These are phyloP conservation scores for Boletus vermiculosoides DNA, from an alignment of 768 basidiomycete species.

Conservation along the genomic window DNA sequence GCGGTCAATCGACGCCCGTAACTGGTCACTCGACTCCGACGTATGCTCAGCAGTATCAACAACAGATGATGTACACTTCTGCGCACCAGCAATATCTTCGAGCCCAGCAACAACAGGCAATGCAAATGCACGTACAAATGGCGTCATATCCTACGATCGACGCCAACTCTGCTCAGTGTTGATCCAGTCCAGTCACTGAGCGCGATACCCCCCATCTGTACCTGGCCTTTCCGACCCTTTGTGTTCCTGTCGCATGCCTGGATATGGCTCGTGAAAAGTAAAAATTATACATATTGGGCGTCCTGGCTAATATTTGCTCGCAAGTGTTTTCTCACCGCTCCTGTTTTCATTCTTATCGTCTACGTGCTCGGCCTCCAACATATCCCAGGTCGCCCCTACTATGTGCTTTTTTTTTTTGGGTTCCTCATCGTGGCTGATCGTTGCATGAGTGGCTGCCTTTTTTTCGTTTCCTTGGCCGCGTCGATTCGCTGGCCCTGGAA, in stretches of 20 bases:
- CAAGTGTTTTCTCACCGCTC: constrained; percentile 8
- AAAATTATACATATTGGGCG: constrained; percentile 38
- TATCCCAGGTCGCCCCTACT: constrained; percentile 30
- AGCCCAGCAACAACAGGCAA: constrained; percentile 33
- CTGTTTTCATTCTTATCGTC: constrained; percentile 10
- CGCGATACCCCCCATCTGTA: constrained; percentile 14
- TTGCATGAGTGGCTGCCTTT: background rate
- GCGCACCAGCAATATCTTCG: constrained; percentile 39
- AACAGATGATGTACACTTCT: constrained; percentile 38
- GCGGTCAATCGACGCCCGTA: constrained; percentile 34
- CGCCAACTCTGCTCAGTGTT: constrained; percentile 13
- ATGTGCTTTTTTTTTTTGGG: background rate
- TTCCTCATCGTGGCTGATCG: constrained; percentile 11
- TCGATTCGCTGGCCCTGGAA: constrained; percentile 2
- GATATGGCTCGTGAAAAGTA: constrained; percentile 27
- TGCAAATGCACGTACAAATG: constrained; percentile 32
- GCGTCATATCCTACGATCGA: constrained; percentile 21
- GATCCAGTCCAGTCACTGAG: constrained; percentile 1
- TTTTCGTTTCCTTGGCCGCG: background rate
- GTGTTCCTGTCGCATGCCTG: background rate
- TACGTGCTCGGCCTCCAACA: constrained; percentile 31
- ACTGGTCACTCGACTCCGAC: constrained; percentile 31
- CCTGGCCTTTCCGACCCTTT: background rate
- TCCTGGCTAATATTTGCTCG: constrained; percentile 28
- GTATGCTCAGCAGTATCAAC: constrained; percentile 35